Evolutionary conservation across 495 filamentous ascomycete species (phyloP).

Genomic region (Penicillium verhagenii): DNA sequence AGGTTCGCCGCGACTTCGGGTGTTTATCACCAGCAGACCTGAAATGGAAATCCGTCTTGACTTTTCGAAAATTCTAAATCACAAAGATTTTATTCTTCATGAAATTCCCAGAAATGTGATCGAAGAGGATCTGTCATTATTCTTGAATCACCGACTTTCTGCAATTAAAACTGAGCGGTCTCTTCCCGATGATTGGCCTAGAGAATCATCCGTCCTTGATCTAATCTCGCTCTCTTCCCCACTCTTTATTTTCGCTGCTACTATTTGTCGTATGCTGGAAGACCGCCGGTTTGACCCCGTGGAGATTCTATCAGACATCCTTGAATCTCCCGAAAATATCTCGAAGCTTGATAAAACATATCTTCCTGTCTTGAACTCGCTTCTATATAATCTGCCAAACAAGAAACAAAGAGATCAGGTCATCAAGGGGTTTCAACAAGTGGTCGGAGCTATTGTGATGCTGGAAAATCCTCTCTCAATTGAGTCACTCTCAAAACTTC

Average conservation of each 20-base stretch:
- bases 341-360: conserved; percentile 1
- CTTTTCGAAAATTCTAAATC: conserved; percentile 18
- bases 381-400: background rate
- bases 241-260: conserved; percentile 8
- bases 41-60: conserved; percentile 43
- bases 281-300: conserved; percentile 1
- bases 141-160: conserved; percentile 20
- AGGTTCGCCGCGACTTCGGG: conserved; percentile 10
- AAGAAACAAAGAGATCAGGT: background rate
- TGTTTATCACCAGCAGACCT: conserved; percentile 44
- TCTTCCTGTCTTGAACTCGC: conserved; percentile 1
- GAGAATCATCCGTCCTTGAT: background rate
- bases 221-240: conserved; percentile 3
- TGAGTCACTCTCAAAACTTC: conserved; percentile 3
- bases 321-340: background rate
- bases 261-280: conserved; percentile 6
- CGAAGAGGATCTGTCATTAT: conserved; percentile 26
- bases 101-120: conserved; percentile 18
- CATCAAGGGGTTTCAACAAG: background rate
- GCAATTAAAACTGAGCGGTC: conserved; percentile 9
- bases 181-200: conserved; percentile 37
- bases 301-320: background rate
- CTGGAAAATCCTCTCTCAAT: conserved; percentile 16
- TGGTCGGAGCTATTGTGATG: conserved; percentile 5
- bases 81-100: conserved; percentile 24